Conservation (phyloP, 805 yeast species). For the Vanderwaltozyma tropicalis region DNA sequence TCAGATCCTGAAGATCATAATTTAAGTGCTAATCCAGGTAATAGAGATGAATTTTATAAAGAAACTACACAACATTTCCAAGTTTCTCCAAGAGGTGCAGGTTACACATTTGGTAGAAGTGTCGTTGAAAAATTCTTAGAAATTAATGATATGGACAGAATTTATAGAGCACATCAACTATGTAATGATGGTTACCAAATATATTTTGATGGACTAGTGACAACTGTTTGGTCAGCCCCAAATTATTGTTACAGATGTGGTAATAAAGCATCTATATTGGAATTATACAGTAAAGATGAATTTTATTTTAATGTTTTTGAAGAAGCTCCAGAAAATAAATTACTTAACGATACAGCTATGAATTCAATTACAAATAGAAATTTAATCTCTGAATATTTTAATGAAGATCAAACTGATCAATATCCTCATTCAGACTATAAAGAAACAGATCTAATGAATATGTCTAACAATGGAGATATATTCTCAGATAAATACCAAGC, state of each 20-base stretch:
- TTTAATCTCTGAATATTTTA: slow-evolving; percentile 14
- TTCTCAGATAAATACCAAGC: slow-evolving; percentile 29
- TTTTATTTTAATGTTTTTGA: slow-evolving; percentile 84
- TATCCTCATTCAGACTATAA: neutral
- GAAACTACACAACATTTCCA: slow-evolving; percentile 50
- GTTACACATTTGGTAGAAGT: slow-evolving; percentile 87
- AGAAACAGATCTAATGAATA: slow-evolving; percentile 1
- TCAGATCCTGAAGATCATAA: slow-evolving; percentile 88
- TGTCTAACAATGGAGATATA: slow-evolving; percentile 4
- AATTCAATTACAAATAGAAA: slow-evolving; percentile 9
- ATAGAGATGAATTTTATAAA: slow-evolving; percentile 15
- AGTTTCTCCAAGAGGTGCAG: slow-evolving; percentile 93
- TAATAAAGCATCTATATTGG: slow-evolving; percentile 93
- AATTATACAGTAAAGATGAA: slow-evolving; percentile 59
- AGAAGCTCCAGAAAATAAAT: slow-evolving; percentile 87
- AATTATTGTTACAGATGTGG: slow-evolving; percentile 97
- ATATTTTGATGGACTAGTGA: slow-evolving; percentile 79
- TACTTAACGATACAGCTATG: slow-evolving; percentile 1
- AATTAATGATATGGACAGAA: slow-evolving; percentile 67
- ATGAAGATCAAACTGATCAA: slow-evolving; percentile 2
- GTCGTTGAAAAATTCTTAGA: slow-evolving; percentile 80
- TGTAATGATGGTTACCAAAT: slow-evolving; percentile 95
- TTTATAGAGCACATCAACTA: slow-evolving; percentile 88
- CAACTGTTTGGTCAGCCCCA: slow-evolving; percentile 98
- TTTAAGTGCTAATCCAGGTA: slow-evolving; percentile 25